Conservation (phyloP, 805 yeast species). For the Pichia nakasei region DNA sequence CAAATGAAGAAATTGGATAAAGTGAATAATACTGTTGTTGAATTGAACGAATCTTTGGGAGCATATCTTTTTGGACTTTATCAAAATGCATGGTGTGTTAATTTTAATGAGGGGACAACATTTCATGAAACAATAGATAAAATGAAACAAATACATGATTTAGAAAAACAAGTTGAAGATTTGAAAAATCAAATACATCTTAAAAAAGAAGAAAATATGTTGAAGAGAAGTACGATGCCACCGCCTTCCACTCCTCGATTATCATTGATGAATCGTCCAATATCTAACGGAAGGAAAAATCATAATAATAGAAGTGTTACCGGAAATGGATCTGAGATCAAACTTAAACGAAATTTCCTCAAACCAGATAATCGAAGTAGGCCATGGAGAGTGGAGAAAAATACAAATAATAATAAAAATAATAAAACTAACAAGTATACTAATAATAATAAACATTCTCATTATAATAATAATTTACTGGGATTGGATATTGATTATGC, state of each 20-base stretch:
- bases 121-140: conserved; percentile 15
- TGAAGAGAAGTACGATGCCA: conserved; percentile 14
- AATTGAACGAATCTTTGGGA: conserved; percentile 68
- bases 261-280: background rate
- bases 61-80: conserved; percentile 70
- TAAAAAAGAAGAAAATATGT: conserved; percentile 6
- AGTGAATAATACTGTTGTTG: conserved; percentile 52
- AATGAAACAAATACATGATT: conserved; percentile 13
- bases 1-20: conserved; percentile 49
- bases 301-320: too few relatives aligned
- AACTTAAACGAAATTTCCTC: conserved; percentile 1
- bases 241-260: conserved; percentile 15
- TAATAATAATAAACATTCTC: background rate
- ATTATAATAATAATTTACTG: background rate
- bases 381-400: background rate
- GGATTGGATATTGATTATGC: conserved; percentile 8
- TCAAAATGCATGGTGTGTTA: conserved; percentile 84
- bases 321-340: background rate
- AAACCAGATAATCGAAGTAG: conserved; percentile 4
- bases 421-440: background rate
- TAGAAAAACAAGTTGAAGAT: conserved; percentile 9
- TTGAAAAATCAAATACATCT: conserved; percentile 8
- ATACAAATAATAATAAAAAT: background rate
- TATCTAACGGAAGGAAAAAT: background rate
- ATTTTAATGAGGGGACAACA: conserved; percentile 37